phyloP scores from a whole-genome alignment of 306 rosid genomes.

The Cucumis cinereus region DNA sequence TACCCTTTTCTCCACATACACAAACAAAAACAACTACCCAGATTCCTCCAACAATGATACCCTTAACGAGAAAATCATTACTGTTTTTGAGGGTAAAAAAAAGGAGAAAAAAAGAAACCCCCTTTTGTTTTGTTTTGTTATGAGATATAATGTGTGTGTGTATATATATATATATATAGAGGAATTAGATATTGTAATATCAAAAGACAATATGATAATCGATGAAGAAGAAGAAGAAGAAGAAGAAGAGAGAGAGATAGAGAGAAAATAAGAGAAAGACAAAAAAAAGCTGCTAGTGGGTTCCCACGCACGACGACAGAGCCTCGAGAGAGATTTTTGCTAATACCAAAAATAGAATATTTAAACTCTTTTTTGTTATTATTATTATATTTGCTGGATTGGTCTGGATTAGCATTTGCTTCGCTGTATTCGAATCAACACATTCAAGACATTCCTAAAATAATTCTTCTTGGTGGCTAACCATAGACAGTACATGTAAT shows the following conservation, averaged over 20 bases:
- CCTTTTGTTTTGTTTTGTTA: background rate
- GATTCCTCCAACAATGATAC: conserved; percentile 51
- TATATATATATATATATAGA: background rate
- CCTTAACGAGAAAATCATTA: conserved; percentile 51
- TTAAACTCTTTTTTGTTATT: background rate
- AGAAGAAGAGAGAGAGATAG: background rate
- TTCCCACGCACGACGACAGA: conserved; percentile 30
- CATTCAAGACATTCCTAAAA: conserved; percentile 1
- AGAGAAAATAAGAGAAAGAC: conserved; percentile 15
- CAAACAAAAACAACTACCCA: conserved; percentile 25
- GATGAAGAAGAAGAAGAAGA: background rate
- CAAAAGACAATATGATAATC: background rate
- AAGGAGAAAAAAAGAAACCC: background rate
- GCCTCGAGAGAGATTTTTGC: conserved; percentile 4
- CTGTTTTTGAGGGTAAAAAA: conserved; percentile 15
- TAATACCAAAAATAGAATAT: conserved; percentile 3
- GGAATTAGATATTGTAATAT: background rate
- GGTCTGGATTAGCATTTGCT: conserved; percentile 35
- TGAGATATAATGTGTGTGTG: background rate
- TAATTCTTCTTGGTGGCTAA: too few species aligned
- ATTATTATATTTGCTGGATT: conserved; percentile 23
- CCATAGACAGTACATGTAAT: too few species aligned
- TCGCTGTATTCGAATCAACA: conserved; percentile 39
- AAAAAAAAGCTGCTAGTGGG: conserved; percentile 47
- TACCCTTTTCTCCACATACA: conserved; percentile 21